These are phyloP conservation scores for Leccinum variabile DNA, from an alignment of 1,284 basidiomycete genomes.

Conservation along the genomic window DNA sequence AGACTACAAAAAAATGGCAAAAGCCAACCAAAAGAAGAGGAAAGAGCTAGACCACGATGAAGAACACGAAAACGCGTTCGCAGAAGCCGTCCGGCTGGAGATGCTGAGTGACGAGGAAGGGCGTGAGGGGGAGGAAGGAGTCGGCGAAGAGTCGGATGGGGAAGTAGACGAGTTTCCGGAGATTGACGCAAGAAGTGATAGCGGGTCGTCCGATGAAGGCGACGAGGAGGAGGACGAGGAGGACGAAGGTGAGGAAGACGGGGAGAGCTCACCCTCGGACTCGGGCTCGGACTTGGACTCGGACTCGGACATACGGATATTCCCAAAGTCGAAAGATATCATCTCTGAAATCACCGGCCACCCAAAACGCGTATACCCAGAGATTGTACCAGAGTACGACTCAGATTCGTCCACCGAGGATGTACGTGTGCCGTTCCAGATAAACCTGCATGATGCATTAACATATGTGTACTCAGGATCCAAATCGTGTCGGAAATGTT, in stretches of 20 bases:
- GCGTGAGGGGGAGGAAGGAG: slow-evolving; percentile 39
- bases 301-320: slow-evolving; percentile 43
- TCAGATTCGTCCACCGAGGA: slow-evolving; percentile 98
- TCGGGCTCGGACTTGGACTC: slow-evolving; percentile 33
- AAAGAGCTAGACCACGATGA: slow-evolving; percentile 46
- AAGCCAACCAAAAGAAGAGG: slow-evolving; percentile 45
- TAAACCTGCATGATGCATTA: not conserved
- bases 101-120: slow-evolving; percentile 73
- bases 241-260: slow-evolving; percentile 37
- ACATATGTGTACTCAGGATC: slow-evolving; percentile 53
- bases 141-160: slow-evolving; percentile 44
- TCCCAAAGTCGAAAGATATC: slow-evolving; percentile 68
- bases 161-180: slow-evolving; percentile 46
- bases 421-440: slow-evolving; percentile 48
- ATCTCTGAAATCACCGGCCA: slow-evolving; percentile 85
- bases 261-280: slow-evolving; percentile 25
- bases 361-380: slow-evolving; percentile 87
- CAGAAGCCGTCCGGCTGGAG: slow-evolving; percentile 52
- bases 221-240: slow-evolving; percentile 34
- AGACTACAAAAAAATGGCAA: slow-evolving; percentile 37
- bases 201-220: slow-evolving; percentile 47
- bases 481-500: slow-evolving; percentile 93
- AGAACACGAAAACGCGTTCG: slow-evolving; percentile 33
- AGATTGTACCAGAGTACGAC: slow-evolving; percentile 95
- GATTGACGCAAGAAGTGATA: slow-evolving; percentile 34